A percentile compares a stretch with the other conserved stretches of the same genome.
Evolutionary conservation across 192 early-diverging fungal species (phyloP).

Genomic region (Ambispora gerdemannii): DNA sequence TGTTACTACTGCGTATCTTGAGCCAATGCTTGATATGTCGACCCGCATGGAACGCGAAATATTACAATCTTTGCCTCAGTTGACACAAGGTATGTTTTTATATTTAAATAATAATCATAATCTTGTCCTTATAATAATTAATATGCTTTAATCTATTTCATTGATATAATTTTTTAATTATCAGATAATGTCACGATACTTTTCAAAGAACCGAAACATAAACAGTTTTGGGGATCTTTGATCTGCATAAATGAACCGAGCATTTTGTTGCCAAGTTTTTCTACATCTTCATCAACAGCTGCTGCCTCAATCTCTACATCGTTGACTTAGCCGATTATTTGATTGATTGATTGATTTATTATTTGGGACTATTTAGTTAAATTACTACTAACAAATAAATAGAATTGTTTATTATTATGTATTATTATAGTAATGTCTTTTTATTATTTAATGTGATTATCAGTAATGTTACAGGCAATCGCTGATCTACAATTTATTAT

Average conservation of each 20-base stretch:
- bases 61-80: background rate
- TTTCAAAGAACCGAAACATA: background rate
- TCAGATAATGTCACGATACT: background rate
- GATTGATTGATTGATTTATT: too few relatives aligned
- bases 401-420: too few relatives aligned
- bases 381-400: too few relatives aligned
- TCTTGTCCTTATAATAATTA: background rate
- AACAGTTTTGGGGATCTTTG: constrained; percentile 4
- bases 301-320: background rate
- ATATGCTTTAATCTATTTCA: background rate
- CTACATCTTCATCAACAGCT: background rate
- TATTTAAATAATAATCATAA: background rate
- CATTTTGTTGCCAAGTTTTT: background rate
- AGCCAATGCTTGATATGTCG: background rate
- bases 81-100: background rate
- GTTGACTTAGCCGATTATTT: too few relatives aligned
- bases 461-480: too few relatives aligned
- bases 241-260: background rate
- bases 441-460: too few relatives aligned
- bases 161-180: background rate
- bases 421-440: too few relatives aligned
- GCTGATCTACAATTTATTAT: too few relatives aligned
- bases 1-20: background rate
- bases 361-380: too few relatives aligned
- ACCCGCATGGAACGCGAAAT: background rate